Evolutionary conservation across 371 early-diverging fungal genomes (phyloP), one percentile per base, ranked within the genome.

Genomic region (Syncephalis fuscata): DNA sequence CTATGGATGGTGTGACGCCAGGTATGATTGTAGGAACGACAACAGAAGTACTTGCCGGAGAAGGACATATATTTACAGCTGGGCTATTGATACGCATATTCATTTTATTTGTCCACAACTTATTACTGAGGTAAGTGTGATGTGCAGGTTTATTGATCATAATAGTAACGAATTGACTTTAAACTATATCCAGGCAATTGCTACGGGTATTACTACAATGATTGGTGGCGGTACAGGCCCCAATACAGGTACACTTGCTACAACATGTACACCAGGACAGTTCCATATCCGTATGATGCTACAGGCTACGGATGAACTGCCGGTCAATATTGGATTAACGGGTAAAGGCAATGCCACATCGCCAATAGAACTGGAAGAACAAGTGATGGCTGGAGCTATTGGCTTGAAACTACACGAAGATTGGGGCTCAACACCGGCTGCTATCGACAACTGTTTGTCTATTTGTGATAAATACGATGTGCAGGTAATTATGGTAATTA

Each of bases 151-250:
- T 39, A 0, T 23, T 44, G 1, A 14, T 8, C 25, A 17, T 46
- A 17, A 26, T 51, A 22, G n/a, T 19, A 14, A 15, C 14, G 7
- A 23, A 21, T 16, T 44, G n/a, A 10, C 24, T 10, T 54, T 11
- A 32, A 7, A 51, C 17, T 50, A 20, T 17, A 42, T 11, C 49
- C 75, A 76, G 32, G 85, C 89, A 1, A 54, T 92, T 21, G 70
- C 80, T 1, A 78, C 77, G 26, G 94, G 95, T 37, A 70, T 82
- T 24, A 92, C 92, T 3, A 94, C 92, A 1, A 52, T 94, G 52
- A 74, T 94, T 50, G 95, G 92, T 20, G 92, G 95, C 32, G 95
- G 95, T 22, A 89, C 90, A 0, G 95, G 95, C 0, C 92, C 92
- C 22, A 89, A 85, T 58, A 89, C 92, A 8, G 92, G 92, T 36